phyloP scores from a whole-genome alignment of 495 filamentous ascomycete genomes.

The Pseudomonodictys pantanalensis region DNA sequence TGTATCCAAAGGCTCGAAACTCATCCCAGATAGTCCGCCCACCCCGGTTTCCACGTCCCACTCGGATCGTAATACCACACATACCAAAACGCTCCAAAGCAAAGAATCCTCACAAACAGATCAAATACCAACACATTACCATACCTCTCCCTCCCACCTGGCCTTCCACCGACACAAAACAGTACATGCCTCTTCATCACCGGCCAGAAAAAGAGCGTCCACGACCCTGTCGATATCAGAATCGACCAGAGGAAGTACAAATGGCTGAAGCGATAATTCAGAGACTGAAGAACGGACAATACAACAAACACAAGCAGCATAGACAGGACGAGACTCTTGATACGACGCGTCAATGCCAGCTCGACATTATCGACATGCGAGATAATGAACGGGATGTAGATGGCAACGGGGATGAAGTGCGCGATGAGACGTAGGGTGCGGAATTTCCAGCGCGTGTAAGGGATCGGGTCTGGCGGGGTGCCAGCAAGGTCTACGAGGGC shows the following conservation, averaged over 20 bases:
- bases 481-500: not conserved
- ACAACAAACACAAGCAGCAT: not conserved
- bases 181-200: not conserved
- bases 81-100: constrained; percentile 3
- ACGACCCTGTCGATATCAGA: not conserved
- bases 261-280: constrained; percentile 1
- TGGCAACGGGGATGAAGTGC: not conserved
- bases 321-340: not conserved
- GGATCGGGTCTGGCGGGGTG: not conserved
- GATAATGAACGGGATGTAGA: not conserved
- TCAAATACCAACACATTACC: constrained; percentile 3
- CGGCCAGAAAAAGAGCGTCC: not conserved
- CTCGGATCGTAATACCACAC: not conserved
- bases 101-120: not conserved
- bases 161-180: not conserved
- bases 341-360: not conserved
- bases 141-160: not conserved
- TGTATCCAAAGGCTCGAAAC: too few relatives aligned
- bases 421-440: not conserved
- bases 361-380: not conserved
- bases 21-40: not conserved
- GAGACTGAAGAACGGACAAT: not conserved
- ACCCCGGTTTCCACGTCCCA: not conserved
- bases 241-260: not conserved
- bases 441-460: not conserved